These are phyloP conservation scores for Komagataea norvegica DNA, from an alignment of 1,139 yeast genomes.

Conservation along the genomic window DNA sequence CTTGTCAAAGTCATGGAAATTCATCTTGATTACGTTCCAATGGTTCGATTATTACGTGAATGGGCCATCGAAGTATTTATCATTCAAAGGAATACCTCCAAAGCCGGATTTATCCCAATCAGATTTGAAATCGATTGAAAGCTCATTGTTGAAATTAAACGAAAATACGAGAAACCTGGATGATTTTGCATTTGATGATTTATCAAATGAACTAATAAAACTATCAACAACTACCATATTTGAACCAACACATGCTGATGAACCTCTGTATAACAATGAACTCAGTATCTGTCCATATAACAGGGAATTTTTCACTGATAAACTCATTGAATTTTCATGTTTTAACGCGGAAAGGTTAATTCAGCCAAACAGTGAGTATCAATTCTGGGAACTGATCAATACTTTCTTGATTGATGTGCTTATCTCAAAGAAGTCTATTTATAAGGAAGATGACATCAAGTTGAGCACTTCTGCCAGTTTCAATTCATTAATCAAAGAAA, in stretches of 20 bases:
- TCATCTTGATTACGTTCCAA: slow-evolving; percentile 65
- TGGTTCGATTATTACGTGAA: slow-evolving; percentile 63
- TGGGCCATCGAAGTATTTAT: slow-evolving; percentile 48
- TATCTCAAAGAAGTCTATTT: slow-evolving; percentile 32
- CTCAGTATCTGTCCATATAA: slow-evolving; percentile 31
- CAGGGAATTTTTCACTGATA: slow-evolving; percentile 32
- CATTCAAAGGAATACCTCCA: slow-evolving; percentile 34
- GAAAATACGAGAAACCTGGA: slow-evolving; percentile 59
- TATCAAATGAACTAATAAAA: slow-evolving; percentile 42
- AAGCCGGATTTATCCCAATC: slow-evolving; percentile 29
- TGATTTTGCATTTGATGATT: slow-evolving; percentile 40
- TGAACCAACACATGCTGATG: slow-evolving; percentile 8
- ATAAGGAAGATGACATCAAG: slow-evolving; percentile 38
- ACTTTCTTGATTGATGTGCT: slow-evolving; percentile 45
- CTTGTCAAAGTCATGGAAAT: slow-evolving; percentile 63
- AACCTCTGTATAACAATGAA: slow-evolving; percentile 19
- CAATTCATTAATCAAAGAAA: slow-evolving; percentile 43
- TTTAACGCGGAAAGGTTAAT: slow-evolving; percentile 49
- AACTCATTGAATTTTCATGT: slow-evolving; percentile 42
- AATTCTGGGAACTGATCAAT: slow-evolving; percentile 43
- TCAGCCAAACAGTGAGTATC: slow-evolving; percentile 25
- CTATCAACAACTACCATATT: slow-evolving; percentile 35
- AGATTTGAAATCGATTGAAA: slow-evolving; percentile 52
- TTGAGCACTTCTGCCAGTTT: slow-evolving; percentile 44
- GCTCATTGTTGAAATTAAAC: slow-evolving; percentile 51